These are phyloP conservation scores for Coemansia guatemalensis DNA, from an alignment of 192 early-diverging fungal genomes.

Conservation along the genomic window DNA sequence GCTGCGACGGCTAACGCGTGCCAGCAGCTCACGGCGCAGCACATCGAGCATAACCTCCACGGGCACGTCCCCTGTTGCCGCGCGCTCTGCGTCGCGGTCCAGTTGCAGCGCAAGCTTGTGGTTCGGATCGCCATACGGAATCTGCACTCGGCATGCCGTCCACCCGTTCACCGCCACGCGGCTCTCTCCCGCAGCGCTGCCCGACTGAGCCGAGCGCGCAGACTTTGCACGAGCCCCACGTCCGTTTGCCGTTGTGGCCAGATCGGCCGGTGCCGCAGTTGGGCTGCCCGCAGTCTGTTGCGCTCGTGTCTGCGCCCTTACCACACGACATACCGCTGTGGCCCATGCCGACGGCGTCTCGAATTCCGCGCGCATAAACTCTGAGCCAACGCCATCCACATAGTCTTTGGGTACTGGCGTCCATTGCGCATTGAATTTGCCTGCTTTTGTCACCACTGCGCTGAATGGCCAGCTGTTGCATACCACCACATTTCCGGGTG, in stretches of 20 bases:
- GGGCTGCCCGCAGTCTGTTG: not conserved
- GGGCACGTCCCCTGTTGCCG: not conserved
- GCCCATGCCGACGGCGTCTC: slow-evolving; percentile 68
- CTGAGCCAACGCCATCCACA: slow-evolving; percentile 17
- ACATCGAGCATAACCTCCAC: slow-evolving; percentile 32
- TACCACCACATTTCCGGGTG: slow-evolving; percentile 24
- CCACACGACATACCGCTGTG: slow-evolving; percentile 59
- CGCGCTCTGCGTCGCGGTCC: not conserved
- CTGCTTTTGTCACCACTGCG: slow-evolving; percentile 30
- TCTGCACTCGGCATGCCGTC: slow-evolving; percentile 59
- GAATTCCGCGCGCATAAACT: slow-evolving; percentile 51
- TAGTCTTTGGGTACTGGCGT: slow-evolving; percentile 24
- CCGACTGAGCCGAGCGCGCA: not conserved
- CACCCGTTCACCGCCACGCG: slow-evolving; percentile 67
- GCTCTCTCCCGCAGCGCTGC: slow-evolving; percentile 20
- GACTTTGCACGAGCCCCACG: not conserved
- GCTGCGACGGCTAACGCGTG: slow-evolving; percentile 9
- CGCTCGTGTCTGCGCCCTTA: slow-evolving; percentile 41
- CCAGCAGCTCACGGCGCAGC: slow-evolving; percentile 31
- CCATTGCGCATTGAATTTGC: slow-evolving; percentile 40
- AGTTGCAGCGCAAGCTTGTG: slow-evolving; percentile 18
- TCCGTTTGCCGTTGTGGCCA: not conserved
- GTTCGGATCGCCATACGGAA: slow-evolving; percentile 22
- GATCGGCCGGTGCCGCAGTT: not conserved
- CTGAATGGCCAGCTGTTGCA: slow-evolving; percentile 54